Evolutionary conservation across 164 flowering plant species (phyloP).

Genomic region (Liquidambar formosana): DNA sequence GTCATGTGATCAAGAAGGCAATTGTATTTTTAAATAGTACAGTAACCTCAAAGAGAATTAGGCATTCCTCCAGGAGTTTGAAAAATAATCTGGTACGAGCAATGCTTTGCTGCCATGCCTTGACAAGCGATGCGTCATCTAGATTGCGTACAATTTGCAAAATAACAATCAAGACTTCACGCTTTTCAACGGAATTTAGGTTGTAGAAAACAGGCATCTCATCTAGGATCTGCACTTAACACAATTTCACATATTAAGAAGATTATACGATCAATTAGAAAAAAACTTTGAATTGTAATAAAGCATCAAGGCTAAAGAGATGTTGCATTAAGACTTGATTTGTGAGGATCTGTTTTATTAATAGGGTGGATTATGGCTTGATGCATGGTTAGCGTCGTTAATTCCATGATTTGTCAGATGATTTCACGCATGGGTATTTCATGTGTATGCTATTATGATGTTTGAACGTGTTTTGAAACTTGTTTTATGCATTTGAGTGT

Average conservation of each 20-base stretch:
- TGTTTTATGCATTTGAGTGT: no score
- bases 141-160: constrained; percentile 91
- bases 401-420: no score
- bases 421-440: no score
- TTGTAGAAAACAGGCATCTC: constrained; percentile 99
- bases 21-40: constrained; percentile 4
- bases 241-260: background rate
- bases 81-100: constrained; percentile 97
- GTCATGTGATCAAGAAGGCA: background rate
- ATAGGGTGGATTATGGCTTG: no score
- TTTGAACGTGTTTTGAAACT: no score
- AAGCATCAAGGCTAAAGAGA: background rate
- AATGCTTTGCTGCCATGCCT: constrained; percentile 98
- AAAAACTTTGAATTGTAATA: background rate
- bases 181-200: constrained; percentile 83
- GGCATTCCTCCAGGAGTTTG: constrained; percentile 92
- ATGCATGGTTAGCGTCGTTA: no score
- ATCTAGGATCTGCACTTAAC: constrained; percentile 79
- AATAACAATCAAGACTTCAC: constrained; percentile 81
- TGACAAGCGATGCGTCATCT: constrained; percentile 90
- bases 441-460: no score
- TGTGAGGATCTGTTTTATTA: no score
- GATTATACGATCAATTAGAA: background rate
- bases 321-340: background rate
- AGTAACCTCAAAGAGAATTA: constrained; percentile 86